Evolutionary conservation across 257 asterid species (phyloP), one percentile per base, ranked within the genome.

Genomic region (Solanum phureja): DNA sequence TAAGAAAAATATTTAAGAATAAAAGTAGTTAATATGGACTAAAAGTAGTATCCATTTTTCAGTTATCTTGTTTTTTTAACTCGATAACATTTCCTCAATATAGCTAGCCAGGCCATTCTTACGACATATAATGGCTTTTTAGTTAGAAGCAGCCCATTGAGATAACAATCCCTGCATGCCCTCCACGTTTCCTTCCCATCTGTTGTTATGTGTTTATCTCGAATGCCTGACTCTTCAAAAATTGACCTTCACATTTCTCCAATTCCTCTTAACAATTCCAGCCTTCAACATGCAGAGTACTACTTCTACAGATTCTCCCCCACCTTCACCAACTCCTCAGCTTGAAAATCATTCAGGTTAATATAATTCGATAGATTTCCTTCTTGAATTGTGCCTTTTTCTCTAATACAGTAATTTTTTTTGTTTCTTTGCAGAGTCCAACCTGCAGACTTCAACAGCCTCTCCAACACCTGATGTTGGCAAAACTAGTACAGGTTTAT

Each of bases 401-500:
- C 27, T 79, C 27, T 6, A 16, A 52, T 40, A 40, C 46, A 40
- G 46, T 38, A 37, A 38, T 0, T 35, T 19, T 9, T n/a, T 24
- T n/a, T 8, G 7, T 42, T 38, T 18, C 3, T n/a, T 27, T 58
- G 10, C 46, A 52, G 24, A 49, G 7, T 24, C 75, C 33, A 87
- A 24, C 85, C 84, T 89, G 93, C 84, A 93, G 24, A 90, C 83
- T 56, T 60, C 88, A 46, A 66, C 88, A 82, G 89, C 88, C 52
- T 86, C 92, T 71, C 77, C 88, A 23, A 2, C 77, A 40, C 85
- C 24, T n/a, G 56, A 58, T 56, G 21, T 87, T 62, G 84, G 23
- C 24, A 86, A 40, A 52, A 52, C 62, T 46, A 60, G 13, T 40
- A 23, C 40, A 42, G 44, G 75, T 71, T 21, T 37, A 37, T 16